Base-by-base conservation (phyloP, 805 yeast species). In the Maudiozyma serrabonitensis region DNA sequence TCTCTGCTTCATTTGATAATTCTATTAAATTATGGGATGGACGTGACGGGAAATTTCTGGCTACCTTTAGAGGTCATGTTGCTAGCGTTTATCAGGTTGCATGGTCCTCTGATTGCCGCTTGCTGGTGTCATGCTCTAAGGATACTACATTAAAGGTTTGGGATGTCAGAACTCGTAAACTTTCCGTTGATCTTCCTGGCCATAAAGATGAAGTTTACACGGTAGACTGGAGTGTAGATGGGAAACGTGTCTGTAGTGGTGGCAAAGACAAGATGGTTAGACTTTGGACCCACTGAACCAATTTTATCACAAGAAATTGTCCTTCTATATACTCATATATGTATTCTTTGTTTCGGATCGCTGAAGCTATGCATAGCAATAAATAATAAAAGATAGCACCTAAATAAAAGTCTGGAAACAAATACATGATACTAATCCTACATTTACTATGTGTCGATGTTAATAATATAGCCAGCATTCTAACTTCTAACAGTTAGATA, bases 141-240 rank as follows among this genome's bases (percentile, higher is more conserved):
- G 98, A 91, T 67, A 90, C 98, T 1, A 91, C 98, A 1, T 75
- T 91, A 62, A 91, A 91, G 67, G 95, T 91, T 2, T 91, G 98
- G 98, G 97, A 91, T 62, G 81, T 91, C 21, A 79, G 86, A 60
- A 86, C 96, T 3, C 76, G 84, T 54, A 91, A 91, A 63, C 71
- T 93, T 49, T 77, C 81, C 51, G 87, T 84, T 16, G 99, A 93
- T 67, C 75, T 93, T 51, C 99, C 99, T 0, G 99, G 99, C 1
- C 99, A 93, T 63, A 72, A 82, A 15, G 99, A 93, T 62, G 99
- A 93, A 69, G 96, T 93, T 0, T 93, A 80, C 64, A 95, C 97
- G 0, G 96, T 93, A 4, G 99, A 93, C 61, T 93, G 99, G 99
- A 87, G 96, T 71, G 80, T 84, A 49, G 99, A 93, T 64, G 99